Evolutionary conservation across 805 yeast species (phyloP).

Genomic region (Lachancea meyersii): DNA sequence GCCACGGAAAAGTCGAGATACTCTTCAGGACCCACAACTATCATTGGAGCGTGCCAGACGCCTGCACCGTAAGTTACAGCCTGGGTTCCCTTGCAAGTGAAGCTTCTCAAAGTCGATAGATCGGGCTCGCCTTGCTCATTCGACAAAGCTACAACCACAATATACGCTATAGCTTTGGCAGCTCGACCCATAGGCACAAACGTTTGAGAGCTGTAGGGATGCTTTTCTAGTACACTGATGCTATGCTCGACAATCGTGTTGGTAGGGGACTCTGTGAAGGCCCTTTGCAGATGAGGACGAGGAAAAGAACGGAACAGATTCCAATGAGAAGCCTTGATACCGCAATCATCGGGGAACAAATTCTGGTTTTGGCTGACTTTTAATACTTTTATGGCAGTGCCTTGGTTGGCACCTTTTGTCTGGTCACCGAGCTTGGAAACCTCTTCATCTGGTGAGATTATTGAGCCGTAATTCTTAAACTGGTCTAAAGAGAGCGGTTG

Average conservation of each 20-base stretch:
- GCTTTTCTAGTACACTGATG: constrained; percentile 77
- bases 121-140: constrained; percentile 56
- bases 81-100: constrained; percentile 73
- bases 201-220: constrained; percentile 83
- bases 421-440: constrained; percentile 32
- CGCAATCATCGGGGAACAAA: constrained; percentile 41
- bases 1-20: constrained; percentile 80
- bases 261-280: background rate
- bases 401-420: constrained; percentile 68
- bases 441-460: constrained; percentile 74
- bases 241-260: constrained; percentile 33
- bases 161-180: constrained; percentile 45
- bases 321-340: constrained; percentile 56
- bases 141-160: constrained; percentile 73
- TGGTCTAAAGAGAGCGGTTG: constrained; percentile 56
- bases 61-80: constrained; percentile 79
- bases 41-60: constrained; percentile 96
- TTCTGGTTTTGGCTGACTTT: constrained; percentile 65
- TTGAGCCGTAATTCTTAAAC: constrained; percentile 67
- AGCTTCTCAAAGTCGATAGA: constrained; percentile 54
- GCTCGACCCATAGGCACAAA: constrained; percentile 89
- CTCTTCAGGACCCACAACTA: constrained; percentile 52
- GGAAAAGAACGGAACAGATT: constrained; percentile 79
- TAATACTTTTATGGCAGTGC: constrained; percentile 79
- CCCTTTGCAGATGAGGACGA: constrained; percentile 51